phyloP scores from a whole-genome alignment of 1,139 yeast genomes.

The Kodamaea alishanica region DNA sequence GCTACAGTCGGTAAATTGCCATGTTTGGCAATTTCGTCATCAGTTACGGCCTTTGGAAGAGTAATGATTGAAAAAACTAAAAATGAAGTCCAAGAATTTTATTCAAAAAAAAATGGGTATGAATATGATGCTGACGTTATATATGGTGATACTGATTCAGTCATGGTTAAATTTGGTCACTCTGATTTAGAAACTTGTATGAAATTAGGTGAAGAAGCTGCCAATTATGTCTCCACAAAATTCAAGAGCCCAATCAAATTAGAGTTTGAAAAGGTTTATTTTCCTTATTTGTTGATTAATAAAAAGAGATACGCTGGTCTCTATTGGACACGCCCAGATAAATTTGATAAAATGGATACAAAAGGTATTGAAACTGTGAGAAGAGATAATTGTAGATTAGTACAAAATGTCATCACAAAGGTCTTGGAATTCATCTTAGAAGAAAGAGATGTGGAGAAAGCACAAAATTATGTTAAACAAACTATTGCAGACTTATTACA shows the following conservation, averaged over 20 bases:
- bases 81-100: constrained; percentile 74
- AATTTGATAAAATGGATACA: constrained; percentile 95
- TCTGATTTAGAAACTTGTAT: constrained; percentile 80
- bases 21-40: constrained; percentile 92
- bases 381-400: constrained; percentile 93
- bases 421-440: constrained; percentile 82
- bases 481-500: constrained; percentile 89
- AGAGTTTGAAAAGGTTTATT: constrained; percentile 95
- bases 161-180: constrained; percentile 95
- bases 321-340: constrained; percentile 89
- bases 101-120: constrained; percentile 76
- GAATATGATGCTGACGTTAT: constrained; percentile 83
- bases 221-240: constrained; percentile 73
- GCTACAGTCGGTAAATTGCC: constrained; percentile 97
- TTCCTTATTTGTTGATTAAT: constrained; percentile 88
- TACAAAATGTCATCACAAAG: constrained; percentile 90
- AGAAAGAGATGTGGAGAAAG: constrained; percentile 85
- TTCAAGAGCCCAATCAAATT: constrained; percentile 86
- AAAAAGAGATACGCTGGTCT: constrained; percentile 97
- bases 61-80: constrained; percentile 94
- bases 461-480: constrained; percentile 78
- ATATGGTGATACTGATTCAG: constrained; percentile 99
- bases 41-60: constrained; percentile 94
- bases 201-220: constrained; percentile 93
- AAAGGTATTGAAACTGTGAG: constrained; percentile 98